A percentile compares a stretch with the other conserved stretches of the same genome.
Evolutionary conservation across 2,329 filamentous ascomycete species (phyloP).

Genomic region (Colletotrichum orbiculare): DNA sequence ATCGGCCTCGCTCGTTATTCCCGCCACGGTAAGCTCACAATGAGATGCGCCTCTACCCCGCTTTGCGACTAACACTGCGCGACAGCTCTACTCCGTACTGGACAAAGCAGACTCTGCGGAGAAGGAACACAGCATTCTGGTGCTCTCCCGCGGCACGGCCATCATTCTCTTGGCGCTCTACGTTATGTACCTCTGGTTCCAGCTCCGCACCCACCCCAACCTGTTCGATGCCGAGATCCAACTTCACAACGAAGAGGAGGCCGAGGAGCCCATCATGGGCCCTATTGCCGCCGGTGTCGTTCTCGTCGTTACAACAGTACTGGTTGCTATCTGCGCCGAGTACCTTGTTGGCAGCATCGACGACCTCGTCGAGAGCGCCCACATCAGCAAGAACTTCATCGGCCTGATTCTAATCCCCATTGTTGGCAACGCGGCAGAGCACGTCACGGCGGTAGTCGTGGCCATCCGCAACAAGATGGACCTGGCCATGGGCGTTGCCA

Average conservation of each 20-base stretch:
- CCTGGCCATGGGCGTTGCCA: conserved; percentile 80
- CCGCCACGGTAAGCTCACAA: conserved; percentile 68
- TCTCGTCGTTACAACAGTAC: conserved; percentile 74
- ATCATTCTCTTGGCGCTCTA: conserved; percentile 81
- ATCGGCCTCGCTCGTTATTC: conserved; percentile 82
- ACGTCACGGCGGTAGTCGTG: conserved; percentile 84
- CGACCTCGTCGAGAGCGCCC: conserved; percentile 73
- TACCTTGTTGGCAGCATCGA: conserved; percentile 83
- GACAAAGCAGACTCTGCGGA: conserved; percentile 54
- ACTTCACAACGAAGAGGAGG: conserved; percentile 44
- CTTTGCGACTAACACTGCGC: conserved; percentile 7
- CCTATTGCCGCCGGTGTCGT: conserved; percentile 73
- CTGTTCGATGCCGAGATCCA: conserved; percentile 72
- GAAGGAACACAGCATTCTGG: conserved; percentile 68
- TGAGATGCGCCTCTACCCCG: conserved; percentile 6
- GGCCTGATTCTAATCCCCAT: conserved; percentile 83
- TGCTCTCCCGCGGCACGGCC: conserved; percentile 80
- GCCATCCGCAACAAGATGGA: conserved; percentile 83
- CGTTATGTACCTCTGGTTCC: conserved; percentile 81
- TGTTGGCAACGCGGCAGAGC: conserved; percentile 83
- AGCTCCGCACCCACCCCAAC: conserved; percentile 78
- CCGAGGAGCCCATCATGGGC: conserved; percentile 65
- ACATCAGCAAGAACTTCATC: conserved; percentile 84
- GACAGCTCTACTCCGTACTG: conserved; percentile 74
- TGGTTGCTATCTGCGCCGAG: conserved; percentile 80